These are phyloP conservation scores for Chrysoporthe cubensis DNA, from an alignment of 2,329 filamentous ascomycete species.

Conservation along the genomic window DNA sequence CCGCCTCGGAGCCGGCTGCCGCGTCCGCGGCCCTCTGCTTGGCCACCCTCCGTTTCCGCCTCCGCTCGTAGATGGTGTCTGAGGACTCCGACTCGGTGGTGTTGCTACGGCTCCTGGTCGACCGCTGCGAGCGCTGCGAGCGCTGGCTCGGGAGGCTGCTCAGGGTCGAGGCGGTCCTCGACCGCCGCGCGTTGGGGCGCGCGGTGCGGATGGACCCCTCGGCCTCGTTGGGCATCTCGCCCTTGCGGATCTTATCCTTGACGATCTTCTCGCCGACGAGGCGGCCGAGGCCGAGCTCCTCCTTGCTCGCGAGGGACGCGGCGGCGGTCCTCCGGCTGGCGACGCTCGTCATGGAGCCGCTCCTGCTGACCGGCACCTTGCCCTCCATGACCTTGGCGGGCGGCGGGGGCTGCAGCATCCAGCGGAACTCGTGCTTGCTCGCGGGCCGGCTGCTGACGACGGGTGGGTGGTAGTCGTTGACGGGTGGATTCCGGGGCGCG, in stretches of 20 bases:
- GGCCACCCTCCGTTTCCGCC: constrained; percentile 23
- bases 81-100: constrained; percentile 37
- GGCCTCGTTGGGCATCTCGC: constrained; percentile 41
- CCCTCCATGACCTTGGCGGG: constrained; percentile 89
- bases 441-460: constrained; percentile 77
- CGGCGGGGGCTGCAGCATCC: constrained; percentile 95
- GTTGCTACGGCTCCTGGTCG: constrained; percentile 32
- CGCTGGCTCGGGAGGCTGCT: constrained; percentile 35
- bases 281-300: constrained; percentile 49
- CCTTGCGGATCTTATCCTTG: constrained; percentile 51
- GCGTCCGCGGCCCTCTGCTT: constrained; percentile 21
- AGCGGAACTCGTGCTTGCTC: constrained; percentile 72
- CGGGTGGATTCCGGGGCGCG: constrained; percentile 67
- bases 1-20: constrained; percentile 32
- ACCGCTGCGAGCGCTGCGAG: constrained; percentile 23
- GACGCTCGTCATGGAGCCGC: constrained; percentile 59
- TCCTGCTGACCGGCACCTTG: constrained; percentile 71
- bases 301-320: constrained; percentile 36
- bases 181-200: constrained; percentile 33
- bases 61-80: constrained; percentile 29
- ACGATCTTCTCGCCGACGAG: constrained; percentile 50
- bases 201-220: constrained; percentile 29
- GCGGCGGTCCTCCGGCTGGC: constrained; percentile 48
- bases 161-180: constrained; percentile 32
- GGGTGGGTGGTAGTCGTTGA: constrained; percentile 86